phyloP scores from a whole-genome alignment of 2,329 filamentous ascomycete genomes.

The Nannizziopsis barbatae region DNA sequence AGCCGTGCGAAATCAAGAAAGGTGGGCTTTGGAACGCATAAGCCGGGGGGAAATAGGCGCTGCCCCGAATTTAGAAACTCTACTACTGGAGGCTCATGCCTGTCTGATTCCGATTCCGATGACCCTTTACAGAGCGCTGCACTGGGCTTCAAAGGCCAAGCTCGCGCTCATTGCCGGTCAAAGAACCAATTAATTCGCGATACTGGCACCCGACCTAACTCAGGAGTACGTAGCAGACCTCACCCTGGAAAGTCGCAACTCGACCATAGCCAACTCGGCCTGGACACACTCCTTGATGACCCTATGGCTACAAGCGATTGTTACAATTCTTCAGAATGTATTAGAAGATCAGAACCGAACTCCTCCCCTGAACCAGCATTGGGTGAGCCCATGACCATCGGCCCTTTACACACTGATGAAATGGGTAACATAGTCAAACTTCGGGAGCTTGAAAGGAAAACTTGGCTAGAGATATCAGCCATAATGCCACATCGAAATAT shows the following conservation, averaged over 20 bases:
- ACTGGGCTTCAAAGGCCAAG: neutral
- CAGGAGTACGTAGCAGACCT: too few species aligned
- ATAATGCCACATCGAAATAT: slow-evolving; percentile 8
- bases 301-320: too few species aligned
- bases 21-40: neutral
- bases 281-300: too few species aligned
- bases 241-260: too few species aligned
- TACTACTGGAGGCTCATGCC: slow-evolving; percentile 17
- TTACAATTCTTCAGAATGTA: neutral
- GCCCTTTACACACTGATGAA: slow-evolving; percentile 9
- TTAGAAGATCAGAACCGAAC: neutral
- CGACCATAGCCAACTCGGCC: too few species aligned
- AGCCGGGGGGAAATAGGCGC: neutral
- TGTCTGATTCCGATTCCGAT: slow-evolving; percentile 28
- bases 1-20: too few species aligned
- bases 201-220: neutral
- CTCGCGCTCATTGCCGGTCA: neutral
- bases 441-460: slow-evolving; percentile 9
- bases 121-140: slow-evolving; percentile 31
- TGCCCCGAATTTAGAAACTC: slow-evolving; percentile 14
- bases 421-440: slow-evolving; percentile 10
- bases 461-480: slow-evolving; percentile 12
- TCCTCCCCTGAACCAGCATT: too few species aligned
- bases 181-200: neutral
- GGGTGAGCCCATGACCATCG: neutral